Percentiles rank a stretch among this genome's conserved stretches.
These are phyloP conservation scores for Cerioporus squamosus DNA, from an alignment of 1,284 basidiomycete genomes.

Conservation along the genomic window DNA sequence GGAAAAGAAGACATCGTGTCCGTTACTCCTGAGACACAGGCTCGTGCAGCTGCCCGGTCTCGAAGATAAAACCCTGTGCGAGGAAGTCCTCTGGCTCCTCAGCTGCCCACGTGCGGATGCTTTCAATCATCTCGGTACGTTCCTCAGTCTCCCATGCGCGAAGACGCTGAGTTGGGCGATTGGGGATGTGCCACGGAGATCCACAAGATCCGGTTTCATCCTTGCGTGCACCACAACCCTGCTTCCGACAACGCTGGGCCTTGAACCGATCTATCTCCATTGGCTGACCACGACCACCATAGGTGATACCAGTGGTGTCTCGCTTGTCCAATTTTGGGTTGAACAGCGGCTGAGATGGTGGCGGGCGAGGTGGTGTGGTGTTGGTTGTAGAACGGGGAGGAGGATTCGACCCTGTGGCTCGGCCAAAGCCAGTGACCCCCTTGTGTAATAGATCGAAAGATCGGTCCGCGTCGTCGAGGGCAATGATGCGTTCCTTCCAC, in stretches of 20 bases:
- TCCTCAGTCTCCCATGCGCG: background rate
- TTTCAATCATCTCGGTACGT: background rate
- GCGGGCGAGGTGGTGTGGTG: background rate
- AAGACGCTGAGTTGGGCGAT: background rate
- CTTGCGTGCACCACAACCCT: background rate
- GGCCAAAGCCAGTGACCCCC: too few species aligned
- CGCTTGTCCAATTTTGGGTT: background rate
- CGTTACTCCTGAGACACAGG: background rate
- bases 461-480: too few species aligned
- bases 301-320: background rate
- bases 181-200: slow-evolving; percentile 5
- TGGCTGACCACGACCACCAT: background rate
- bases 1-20: background rate
- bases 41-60: background rate
- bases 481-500: too few species aligned
- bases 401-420: too few species aligned
- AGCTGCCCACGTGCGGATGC: background rate
- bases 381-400: background rate
- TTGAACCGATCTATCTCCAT: background rate
- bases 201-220: background rate
- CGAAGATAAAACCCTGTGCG: slow-evolving; percentile 1
- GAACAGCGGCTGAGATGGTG: background rate
- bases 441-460: too few species aligned
- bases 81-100: slow-evolving; percentile 3
- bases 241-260: background rate